Base-by-base conservation (phyloP, 208 protist species). In the Zelonia costaricensis region DNA sequence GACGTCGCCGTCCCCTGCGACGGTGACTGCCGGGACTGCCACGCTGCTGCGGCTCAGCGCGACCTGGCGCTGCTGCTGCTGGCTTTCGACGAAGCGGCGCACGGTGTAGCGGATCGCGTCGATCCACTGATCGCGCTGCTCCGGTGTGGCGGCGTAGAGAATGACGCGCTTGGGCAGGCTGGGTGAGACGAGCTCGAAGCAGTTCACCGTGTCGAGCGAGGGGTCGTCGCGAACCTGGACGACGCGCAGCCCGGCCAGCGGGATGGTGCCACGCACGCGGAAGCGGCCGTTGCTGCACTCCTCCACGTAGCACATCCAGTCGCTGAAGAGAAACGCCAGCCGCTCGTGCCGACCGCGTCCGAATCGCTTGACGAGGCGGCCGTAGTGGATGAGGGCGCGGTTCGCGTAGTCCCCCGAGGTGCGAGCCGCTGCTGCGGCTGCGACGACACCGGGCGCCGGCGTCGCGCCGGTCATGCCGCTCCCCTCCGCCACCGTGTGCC, bases 81-180 rank as follows among this genome's bases (percentile, higher is more conserved):
- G 44, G 16, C 16, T 39, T 20, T 56, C 69, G 42, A 43, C 27
- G 64, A 69, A 66, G 70, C 57, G 57, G 23, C 58, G 65, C 22
- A 67, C 63, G 8, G 84, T 86, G 53, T 74, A 78, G 31, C 82
- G 88, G 13, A 91, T 74, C 0, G 82, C 77, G 20, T 83, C 66
- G 22, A 94, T 74, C 88, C 88, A 94, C 70, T 91, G 82, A 54
- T 64, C 75, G 36, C 84, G 85, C 62, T 94, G 80, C 58, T 91
- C 84, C 3, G 61, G 64, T 13, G 84, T 80, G 49, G 76, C 63
- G 31, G 80, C 77, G 73, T 83, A 87, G 66, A 94, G 83, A 22
- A 73, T 85, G 53, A 91, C 58, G 18, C 76, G 72, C 57, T 81
- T 77, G 8, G 75, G 71, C 16, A 53, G 47, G 35, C 56, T 23